Base-by-base conservation (phyloP, 2,329 filamentous ascomycete species). In the Epichloe festucae region DNA sequence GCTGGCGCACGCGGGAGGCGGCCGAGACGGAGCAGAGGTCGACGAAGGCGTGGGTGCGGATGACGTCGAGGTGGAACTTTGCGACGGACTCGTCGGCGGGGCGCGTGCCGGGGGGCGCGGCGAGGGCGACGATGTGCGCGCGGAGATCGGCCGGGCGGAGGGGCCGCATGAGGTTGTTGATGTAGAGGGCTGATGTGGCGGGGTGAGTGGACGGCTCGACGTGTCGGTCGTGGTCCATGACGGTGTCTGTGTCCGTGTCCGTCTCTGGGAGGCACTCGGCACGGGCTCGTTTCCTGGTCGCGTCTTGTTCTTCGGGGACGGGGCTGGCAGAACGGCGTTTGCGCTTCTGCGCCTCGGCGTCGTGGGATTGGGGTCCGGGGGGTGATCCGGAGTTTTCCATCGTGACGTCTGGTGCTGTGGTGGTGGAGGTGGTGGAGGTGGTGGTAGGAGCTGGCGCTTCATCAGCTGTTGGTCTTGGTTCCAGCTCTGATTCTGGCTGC, bases 151-250 rank as follows among this genome's bases (percentile, higher is more conserved):
- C 70, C 0, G 81, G 77, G 53, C 88, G 85, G 21, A 97, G 73
- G 10, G 93, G 90, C 46, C 91, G 84, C 81, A 94, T 90, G 51
- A 97, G 80, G 61, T 95, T 85, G 65, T 84, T 84, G 59, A 97
- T 93, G 69, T 96, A 97, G 46, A 97, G 72, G 15, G 87, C 84
- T 35, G 80, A 70, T 3, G 89, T 91, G 5, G 85, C 82, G 21
- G 80, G 77, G 65, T 93, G 87, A 38, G 83, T 68, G 0, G 87
- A 76, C 6, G 84, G 81, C 23, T 67, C 67, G 31, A 74, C 66
- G 40, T 68, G 64, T 19, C 60, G 56, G 45, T 68, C 65, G 47
- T 59, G 58, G 31, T 68, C 68, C 56, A 66, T 65, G 19, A 63
- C 61, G 45, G 55, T 27, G 23, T 8, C 23, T 2, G 23, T 1